A percentile compares a stretch with the other conserved stretches of the same genome.
phyloP scores from a whole-genome alignment of 2,329 filamentous ascomycete species.

The Monosporascus sp. region DNA sequence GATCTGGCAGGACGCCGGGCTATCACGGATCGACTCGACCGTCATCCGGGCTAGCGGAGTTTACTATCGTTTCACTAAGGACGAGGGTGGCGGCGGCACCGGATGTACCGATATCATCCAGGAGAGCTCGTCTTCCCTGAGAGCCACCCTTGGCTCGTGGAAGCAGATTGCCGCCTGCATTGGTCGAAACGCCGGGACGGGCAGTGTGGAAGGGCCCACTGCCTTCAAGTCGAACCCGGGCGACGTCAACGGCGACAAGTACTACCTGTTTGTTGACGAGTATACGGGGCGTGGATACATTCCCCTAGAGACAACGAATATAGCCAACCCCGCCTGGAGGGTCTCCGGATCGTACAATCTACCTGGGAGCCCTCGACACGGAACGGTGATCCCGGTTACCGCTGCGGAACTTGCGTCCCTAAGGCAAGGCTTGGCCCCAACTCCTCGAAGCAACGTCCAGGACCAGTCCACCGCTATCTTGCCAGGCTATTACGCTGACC shows the following conservation, averaged over 20 bases:
- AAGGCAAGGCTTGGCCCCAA: slow-evolving; percentile 9
- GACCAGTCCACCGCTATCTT: slow-evolving; percentile 29
- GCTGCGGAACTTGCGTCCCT: slow-evolving; percentile 36
- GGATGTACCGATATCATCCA: slow-evolving; percentile 52
- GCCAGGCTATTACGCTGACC: slow-evolving; percentile 38
- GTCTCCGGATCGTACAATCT: slow-evolving; percentile 41
- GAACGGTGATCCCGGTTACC: slow-evolving; percentile 48
- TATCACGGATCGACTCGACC: slow-evolving; percentile 48
- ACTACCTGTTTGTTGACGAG: slow-evolving; percentile 52
- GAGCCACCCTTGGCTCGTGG: slow-evolving; percentile 38
- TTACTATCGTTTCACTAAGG: slow-evolving; percentile 52
- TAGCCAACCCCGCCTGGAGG: slow-evolving; percentile 44
- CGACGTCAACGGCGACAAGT: slow-evolving; percentile 48
- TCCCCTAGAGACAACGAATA: slow-evolving; percentile 45
- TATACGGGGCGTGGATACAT: slow-evolving; percentile 48
- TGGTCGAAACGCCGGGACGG: slow-evolving; percentile 43
- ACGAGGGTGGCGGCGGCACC: slow-evolving; percentile 43
- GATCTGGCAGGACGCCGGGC: slow-evolving; percentile 48
- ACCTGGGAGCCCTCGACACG: slow-evolving; percentile 46
- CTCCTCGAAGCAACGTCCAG: neutral
- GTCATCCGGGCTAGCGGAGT: slow-evolving; percentile 36
- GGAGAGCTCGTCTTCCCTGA: slow-evolving; percentile 40
- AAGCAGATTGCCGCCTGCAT: slow-evolving; percentile 42
- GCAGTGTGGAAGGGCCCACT: slow-evolving; percentile 47
- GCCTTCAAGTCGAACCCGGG: slow-evolving; percentile 45